These are phyloP conservation scores for Farysia itapuensis DNA, from an alignment of 1,284 basidiomycete species.

Conservation along the genomic window DNA sequence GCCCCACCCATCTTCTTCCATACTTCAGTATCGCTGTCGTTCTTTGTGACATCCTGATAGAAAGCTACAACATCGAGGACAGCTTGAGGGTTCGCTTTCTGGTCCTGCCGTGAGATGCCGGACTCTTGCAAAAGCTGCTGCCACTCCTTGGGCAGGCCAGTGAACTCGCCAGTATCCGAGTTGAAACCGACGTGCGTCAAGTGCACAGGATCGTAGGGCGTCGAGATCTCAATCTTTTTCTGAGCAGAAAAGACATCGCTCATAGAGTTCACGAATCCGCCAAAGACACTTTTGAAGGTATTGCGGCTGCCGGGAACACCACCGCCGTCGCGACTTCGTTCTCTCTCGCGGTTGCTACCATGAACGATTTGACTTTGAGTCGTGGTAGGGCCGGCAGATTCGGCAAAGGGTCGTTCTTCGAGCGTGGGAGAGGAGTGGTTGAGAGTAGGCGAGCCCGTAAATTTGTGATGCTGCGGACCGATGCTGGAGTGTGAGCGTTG, in stretches of 20 bases:
- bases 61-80: constrained; percentile 99
- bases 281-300: constrained; percentile 60
- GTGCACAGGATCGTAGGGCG: constrained; percentile 97
- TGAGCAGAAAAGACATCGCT: constrained; percentile 74
- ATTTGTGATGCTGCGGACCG: constrained; percentile 29
- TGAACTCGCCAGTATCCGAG: constrained; percentile 90
- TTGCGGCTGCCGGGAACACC: constrained; percentile 30
- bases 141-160: constrained; percentile 95
- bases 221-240: constrained; percentile 90
- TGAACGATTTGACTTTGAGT: constrained; percentile 41
- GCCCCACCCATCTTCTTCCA: constrained; percentile 59
- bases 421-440: constrained; percentile 29
- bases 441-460: constrained; percentile 16
- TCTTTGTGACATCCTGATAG: constrained; percentile 73
- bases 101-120: constrained; percentile 89
- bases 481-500: constrained; percentile 39
- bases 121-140: constrained; percentile 94
- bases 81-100: constrained; percentile 96
- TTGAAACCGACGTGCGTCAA: constrained; percentile 99
- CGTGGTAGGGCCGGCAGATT: constrained; percentile 5
- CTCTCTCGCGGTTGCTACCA: constrained; percentile 17
- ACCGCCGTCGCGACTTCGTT: constrained; percentile 31
- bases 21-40: constrained; percentile 54
- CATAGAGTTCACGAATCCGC: constrained; percentile 60
- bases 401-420: constrained; percentile 7